Base-by-base conservation (phyloP, 441 rosid species). In the Capsella rubella region DNA sequence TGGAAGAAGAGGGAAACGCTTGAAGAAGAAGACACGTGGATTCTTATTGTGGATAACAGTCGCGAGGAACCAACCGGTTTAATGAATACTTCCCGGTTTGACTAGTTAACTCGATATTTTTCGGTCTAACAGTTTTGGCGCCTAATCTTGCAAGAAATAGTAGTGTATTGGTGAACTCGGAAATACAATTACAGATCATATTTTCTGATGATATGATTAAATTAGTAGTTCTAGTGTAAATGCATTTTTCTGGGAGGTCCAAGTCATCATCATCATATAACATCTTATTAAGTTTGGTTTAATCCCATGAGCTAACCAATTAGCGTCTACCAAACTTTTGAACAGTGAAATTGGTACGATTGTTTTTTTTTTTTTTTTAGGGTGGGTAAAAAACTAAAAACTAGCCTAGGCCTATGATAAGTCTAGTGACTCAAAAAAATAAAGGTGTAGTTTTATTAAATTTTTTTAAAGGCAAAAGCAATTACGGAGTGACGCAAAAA, bases 1-100 rank as follows among this genome's bases (percentile, higher is more conserved):
- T 66, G 71, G 31, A 60, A 40, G 75, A 31, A 60, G 67, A 11
- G 42, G 55, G 12, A 64, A 12, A 49, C 16, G 73, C 67, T 63
- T 64, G 54, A 67, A 57, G 82, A 67, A 57, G 79, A 72, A 74
- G 62, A 73, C 89, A 84, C 90, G 91, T 86, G 85, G 86, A 80
- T 69, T 16, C 71, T 67, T 73, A 49, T 35, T 79, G 76, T 69
- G 91, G 91, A 85, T 88, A 84, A 82, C 78, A 8, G 80, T 9
- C 32, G 37, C 7, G 45, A 59, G 6, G 56, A 64, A 66, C 69
- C 51, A 66, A 40, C 58, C 53, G 74, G 54, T 31, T 72, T 31
- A 34, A 0, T 5, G 6, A 6, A 12, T 42, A 47, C 27, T 15
- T 46, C 0, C 57, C 72, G 71, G 78, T 66, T 73, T 55, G 1